Percentiles rank a stretch among this genome's conserved stretches.
Evolutionary conservation across 768 basidiomycete species (phyloP).

Genomic region (Amanita rubescens): DNA sequence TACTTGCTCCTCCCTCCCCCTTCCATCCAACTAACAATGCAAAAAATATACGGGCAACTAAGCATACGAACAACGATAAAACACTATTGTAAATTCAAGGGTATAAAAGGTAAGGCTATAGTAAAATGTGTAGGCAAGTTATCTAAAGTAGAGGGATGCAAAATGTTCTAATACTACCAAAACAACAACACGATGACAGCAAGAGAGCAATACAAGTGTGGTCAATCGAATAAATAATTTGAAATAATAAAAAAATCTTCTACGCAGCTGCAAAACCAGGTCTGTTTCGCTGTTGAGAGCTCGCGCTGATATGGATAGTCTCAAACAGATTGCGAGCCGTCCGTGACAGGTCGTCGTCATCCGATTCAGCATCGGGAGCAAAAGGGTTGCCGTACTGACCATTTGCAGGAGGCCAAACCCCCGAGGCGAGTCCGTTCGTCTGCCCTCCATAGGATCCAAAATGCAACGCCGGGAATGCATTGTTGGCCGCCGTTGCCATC

Average conservation of each 20-base stretch:
- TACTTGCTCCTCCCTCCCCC: neutral
- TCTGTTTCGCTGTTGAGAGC: conserved; percentile 4
- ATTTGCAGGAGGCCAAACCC: neutral
- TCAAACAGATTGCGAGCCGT: conserved; percentile 4
- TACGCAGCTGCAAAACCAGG: conserved; percentile 5
- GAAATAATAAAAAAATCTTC: neutral
- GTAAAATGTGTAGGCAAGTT: neutral
- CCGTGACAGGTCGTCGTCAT: conserved; percentile 1
- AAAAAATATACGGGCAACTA: neutral
- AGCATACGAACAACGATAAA: conserved; percentile 2
- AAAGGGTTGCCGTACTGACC: neutral
- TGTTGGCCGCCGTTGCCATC: no score
- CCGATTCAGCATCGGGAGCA: neutral
- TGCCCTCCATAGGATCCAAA: neutral
- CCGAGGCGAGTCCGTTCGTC: conserved; percentile 2
- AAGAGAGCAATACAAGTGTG: conserved; percentile 2
- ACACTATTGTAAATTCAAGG: neutral
- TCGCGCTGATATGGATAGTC: conserved; percentile 2
- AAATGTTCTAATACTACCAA: neutral
- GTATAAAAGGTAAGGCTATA: neutral
- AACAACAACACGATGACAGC: conserved; percentile 7
- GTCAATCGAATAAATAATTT: conserved; percentile 4
- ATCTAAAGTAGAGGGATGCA: conserved; percentile 1
- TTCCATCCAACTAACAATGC: neutral
- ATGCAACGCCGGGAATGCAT: neutral